Base-by-base conservation (phyloP, 2,329 filamentous ascomycete genomes). In the Xylaria hypoxylon region DNA sequence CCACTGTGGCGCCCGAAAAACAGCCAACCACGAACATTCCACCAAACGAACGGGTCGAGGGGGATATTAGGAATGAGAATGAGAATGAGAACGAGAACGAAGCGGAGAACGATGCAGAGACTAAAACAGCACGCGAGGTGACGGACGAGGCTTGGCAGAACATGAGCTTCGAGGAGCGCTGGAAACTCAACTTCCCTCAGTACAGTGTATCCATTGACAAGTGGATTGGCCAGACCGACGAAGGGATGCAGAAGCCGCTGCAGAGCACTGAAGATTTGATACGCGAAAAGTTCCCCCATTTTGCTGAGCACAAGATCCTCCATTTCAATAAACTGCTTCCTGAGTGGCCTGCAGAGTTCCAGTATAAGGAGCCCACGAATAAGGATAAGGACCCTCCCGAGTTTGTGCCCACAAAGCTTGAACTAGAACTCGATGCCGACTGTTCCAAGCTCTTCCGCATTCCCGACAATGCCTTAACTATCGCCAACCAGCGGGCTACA, bases 361-460 rank as follows among this genome's bases (percentile, higher is more conserved):
- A 92, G 68, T 90, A 91, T 63, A 96, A 97, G 79, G 88, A 89
- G 44, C 93, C 94, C 0, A 71, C 85, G 1, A 97, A 94, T 79
- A 90, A 89, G 45, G 74, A 75, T 92, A 94, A 0, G 96, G 94
- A 79, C 85, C 92, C 17, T 85, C 72, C 74, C 45, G 74, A 74
- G 44, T 75, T 98, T 3, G 86, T 94, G 5, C 93, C 94, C 0
- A 94, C 91, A 22, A 99, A 99, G 79, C 85, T 97, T 63, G 94
- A 89, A 68, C 84, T 99, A 15, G 96, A 99, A 68, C 83, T 98
- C 38, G 91, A 92, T 2, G 86, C 88, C 52, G 96, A 98, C 73
- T 92, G 97, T 71, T 93, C 97, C 78, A 93, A 94, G 72, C 84
- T 87, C 28, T 99, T 98, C 77, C 89, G 90, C 62, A 87, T 95